Base-by-base conservation (phyloP, 768 basidiomycete species). In the Lactarius psammicola region DNA sequence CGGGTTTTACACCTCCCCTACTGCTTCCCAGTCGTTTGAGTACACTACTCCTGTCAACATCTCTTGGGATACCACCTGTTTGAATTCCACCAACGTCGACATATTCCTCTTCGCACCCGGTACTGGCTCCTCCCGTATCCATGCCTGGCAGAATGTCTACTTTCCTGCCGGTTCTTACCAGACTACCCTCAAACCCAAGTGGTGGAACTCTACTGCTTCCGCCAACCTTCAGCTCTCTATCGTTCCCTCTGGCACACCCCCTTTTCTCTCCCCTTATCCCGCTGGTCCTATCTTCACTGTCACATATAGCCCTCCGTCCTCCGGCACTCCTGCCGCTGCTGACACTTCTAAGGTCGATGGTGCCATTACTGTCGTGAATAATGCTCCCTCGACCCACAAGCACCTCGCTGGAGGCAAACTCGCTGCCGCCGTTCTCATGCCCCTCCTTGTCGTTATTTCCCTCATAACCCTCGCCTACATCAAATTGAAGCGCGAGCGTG, bases 211-310 rank as follows among this genome's bases (percentile, higher is more conserved):
- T 0, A 82, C 86, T 6, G 51, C 77, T 1, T 72, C 77, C 0
- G 74, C 81, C 40, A 71, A 72, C 2, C 81, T 92, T 20, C 87
- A 91, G 71, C 72, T 92, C 63, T 75, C 78, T 56, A 87, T 92
- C 71, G 79, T 90, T 51, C 69, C 81, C 1, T 70, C 80, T 8
- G 83, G 82, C 28, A 66, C 78, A 6, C 81, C 83, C 2, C 75
- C 81, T 4, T 87, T 86, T 78, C 72, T 83, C 30, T 77, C 80
- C 58, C 75, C 78, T 49, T 74, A 85, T 44, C 84, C 87, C 30
- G 85, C 86, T 9, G 90, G 87, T 0, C 91, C 91, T 53, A 74
- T 91, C 62, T 87, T 90, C 71, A 85, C 79, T 11, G 87, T 86
- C 0, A 88, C 85, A 1, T 88, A 87, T 74, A 74, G 79, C 4